These are phyloP conservation scores for Crithidia fasciculata DNA, from an alignment of 208 protist genomes.

Conservation along the genomic window DNA sequence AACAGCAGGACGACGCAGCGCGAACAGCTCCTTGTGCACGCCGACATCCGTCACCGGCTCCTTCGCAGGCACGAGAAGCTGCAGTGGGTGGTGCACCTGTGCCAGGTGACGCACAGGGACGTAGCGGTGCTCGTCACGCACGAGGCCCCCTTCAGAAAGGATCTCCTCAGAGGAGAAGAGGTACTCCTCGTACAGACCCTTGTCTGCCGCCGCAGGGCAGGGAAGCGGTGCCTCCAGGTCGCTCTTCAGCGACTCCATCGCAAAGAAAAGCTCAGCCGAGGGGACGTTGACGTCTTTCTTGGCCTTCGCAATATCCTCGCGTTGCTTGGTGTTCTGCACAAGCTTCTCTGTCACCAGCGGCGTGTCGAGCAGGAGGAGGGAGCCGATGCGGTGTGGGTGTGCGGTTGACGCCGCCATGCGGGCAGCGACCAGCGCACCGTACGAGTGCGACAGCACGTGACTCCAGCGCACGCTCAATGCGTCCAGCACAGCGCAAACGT, in stretches of 20 bases:
- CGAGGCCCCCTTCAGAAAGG: slow-evolving; percentile 57
- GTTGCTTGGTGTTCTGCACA: slow-evolving; percentile 56
- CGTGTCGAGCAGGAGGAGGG: slow-evolving; percentile 73
- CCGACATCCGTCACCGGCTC: slow-evolving; percentile 54
- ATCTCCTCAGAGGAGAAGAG: slow-evolving; percentile 54
- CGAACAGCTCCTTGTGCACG: slow-evolving; percentile 83
- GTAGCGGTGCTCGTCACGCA: slow-evolving; percentile 67
- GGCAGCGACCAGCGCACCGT: slow-evolving; percentile 78
- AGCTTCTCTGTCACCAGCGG: slow-evolving; percentile 70
- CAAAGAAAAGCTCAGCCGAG: slow-evolving; percentile 58
- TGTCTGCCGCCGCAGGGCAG: slow-evolving; percentile 45
- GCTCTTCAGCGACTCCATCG: slow-evolving; percentile 53
- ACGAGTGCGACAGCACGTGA: slow-evolving; percentile 77
- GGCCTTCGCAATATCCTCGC: slow-evolving; percentile 70
- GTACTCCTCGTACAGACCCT: slow-evolving; percentile 56
- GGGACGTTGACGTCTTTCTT: slow-evolving; percentile 84
- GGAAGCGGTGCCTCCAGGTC: slow-evolving; percentile 55
- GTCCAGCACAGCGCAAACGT: slow-evolving; percentile 78
- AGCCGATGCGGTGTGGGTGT: slow-evolving; percentile 77
- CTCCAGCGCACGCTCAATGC: slow-evolving; percentile 83
- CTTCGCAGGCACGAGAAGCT: slow-evolving; percentile 70
- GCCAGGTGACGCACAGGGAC: slow-evolving; percentile 59
- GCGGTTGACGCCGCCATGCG: slow-evolving; percentile 64
- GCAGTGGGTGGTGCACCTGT: slow-evolving; percentile 76
- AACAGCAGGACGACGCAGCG: slow-evolving; percentile 56